Percentiles rank a stretch among this genome's conserved stretches.
phyloP scores from a whole-genome alignment of 2,329 filamentous ascomycete genomes.

The Sphaerulina vaccinii region DNA sequence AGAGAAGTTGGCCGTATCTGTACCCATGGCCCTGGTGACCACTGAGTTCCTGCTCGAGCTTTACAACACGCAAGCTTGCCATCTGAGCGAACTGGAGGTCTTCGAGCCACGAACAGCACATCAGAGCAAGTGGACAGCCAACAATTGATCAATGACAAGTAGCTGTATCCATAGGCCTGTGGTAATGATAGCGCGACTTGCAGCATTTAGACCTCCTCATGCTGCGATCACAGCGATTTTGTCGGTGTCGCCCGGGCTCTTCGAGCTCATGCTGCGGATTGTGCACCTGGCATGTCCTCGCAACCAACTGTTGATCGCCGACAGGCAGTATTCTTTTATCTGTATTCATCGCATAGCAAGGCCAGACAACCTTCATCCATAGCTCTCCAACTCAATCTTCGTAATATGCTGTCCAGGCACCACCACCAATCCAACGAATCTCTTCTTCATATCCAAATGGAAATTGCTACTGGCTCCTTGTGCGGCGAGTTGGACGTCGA shows the following conservation, averaged over 20 bases:
- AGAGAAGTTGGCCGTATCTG: no score
- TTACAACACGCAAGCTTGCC: no score
- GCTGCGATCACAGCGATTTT: neutral
- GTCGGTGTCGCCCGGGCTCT: neutral
- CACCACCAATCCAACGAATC: constrained; percentile 86
- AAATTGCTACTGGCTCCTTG: constrained; percentile 41
- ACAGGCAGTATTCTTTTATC: neutral
- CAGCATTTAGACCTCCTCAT: neutral
- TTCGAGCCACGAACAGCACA: no score
- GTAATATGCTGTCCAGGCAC: constrained; percentile 82
- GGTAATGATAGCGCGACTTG: neutral
- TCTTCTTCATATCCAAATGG: constrained; percentile 72
- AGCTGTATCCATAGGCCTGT: no score
- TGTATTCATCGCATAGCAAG: neutral
- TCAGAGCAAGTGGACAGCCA: no score
- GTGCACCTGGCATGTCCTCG: neutral
- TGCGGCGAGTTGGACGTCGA: constrained; percentile 43
- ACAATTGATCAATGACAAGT: no score
- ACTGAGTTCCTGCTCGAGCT: no score
- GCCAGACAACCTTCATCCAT: constrained; percentile 14
- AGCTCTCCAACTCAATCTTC: constrained; percentile 83
- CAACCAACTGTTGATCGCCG: neutral
- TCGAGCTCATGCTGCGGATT: neutral
- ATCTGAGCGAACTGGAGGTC: no score
- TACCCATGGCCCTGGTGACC: no score